phyloP scores from a whole-genome alignment of 179 eudicot species.

The Amaranthus tricolor region DNA sequence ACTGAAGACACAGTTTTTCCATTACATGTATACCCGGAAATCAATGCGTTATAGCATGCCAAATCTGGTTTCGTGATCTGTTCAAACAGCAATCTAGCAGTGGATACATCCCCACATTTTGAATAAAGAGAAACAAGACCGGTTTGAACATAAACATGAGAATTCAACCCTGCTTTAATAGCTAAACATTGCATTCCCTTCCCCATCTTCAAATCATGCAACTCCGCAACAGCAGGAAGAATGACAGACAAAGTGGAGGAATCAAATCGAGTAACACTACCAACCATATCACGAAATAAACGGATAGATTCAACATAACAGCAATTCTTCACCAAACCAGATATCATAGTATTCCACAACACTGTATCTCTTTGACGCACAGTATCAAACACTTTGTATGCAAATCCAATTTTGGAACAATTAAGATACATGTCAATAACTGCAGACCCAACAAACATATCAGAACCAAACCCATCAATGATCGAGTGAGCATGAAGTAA shows the following conservation, averaged over 20 bases:
- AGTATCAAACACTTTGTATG: constrained; percentile 68
- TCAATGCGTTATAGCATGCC: constrained; percentile 77
- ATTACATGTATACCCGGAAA: constrained; percentile 68
- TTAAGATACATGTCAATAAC: constrained; percentile 53
- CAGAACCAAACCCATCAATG: constrained; percentile 55
- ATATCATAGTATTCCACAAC: constrained; percentile 69
- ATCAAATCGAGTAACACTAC: constrained; percentile 43
- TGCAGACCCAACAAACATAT: constrained; percentile 78
- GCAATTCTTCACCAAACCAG: constrained; percentile 59
- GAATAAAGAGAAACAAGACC: constrained; percentile 78
- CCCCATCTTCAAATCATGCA: constrained; percentile 64
- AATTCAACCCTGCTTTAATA: constrained; percentile 53
- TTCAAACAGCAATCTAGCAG: constrained; percentile 56
- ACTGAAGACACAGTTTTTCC: constrained; percentile 45
- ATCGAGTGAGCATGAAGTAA: constrained; percentile 64
- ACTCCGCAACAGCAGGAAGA: constrained; percentile 62
- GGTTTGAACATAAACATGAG: constrained; percentile 59
- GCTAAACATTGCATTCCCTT: constrained; percentile 64
- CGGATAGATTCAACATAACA: constrained; percentile 44
- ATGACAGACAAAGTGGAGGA: constrained; percentile 61
- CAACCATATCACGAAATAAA: constrained; percentile 60
- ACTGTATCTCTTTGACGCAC: constrained; percentile 58
- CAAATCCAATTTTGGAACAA: constrained; percentile 35
- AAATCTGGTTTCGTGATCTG: constrained; percentile 60
- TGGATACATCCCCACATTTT: constrained; percentile 59